A percentile compares a stretch with the other conserved stretches of the same genome.
Conservation (phyloP, 768 basidiomycete species). For the Amylocystis lapponica region DNA sequence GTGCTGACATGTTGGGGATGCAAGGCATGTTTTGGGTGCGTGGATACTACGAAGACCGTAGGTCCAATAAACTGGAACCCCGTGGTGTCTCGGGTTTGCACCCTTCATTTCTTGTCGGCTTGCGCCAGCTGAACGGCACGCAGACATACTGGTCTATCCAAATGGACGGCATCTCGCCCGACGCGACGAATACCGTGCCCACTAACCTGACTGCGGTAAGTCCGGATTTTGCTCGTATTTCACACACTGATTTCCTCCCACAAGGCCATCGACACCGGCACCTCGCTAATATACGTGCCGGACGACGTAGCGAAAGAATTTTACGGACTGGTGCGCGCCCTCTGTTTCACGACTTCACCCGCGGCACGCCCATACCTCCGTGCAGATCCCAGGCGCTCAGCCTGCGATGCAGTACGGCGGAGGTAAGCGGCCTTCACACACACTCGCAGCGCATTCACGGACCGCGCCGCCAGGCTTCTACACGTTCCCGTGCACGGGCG, state of each 20-base stretch:
- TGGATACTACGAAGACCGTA: constrained; percentile 31
- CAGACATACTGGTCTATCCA: constrained; percentile 59
- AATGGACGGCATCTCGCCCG: constrained; percentile 41
- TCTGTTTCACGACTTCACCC: neutral
- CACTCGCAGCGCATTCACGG: neutral
- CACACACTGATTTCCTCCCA: neutral
- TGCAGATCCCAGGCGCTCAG: constrained; percentile 45
- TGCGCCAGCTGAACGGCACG: neutral
- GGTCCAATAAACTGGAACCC: constrained; percentile 34
- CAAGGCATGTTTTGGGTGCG: constrained; percentile 39
- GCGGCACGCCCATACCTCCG: neutral
- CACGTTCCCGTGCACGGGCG: constrained; percentile 45
- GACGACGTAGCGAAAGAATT: constrained; percentile 35
- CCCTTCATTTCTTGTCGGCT: neutral
- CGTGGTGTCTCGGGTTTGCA: constrained; percentile 28
- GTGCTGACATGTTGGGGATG: neutral
- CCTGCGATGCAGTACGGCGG: constrained; percentile 37
- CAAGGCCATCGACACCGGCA: constrained; percentile 66
- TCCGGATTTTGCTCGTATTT: constrained; percentile 1
- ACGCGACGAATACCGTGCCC: constrained; percentile 11
- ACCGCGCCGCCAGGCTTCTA: constrained; percentile 47
- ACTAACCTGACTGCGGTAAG: constrained; percentile 34
- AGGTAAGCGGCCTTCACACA: constrained; percentile 26
- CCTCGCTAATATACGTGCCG: constrained; percentile 59
- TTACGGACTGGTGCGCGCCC: constrained; percentile 36